Percentiles rank a stretch among this genome's conserved stretches.
Conservation (phyloP, 306 rosid species). For the Gynostemma pentaphyllum region DNA sequence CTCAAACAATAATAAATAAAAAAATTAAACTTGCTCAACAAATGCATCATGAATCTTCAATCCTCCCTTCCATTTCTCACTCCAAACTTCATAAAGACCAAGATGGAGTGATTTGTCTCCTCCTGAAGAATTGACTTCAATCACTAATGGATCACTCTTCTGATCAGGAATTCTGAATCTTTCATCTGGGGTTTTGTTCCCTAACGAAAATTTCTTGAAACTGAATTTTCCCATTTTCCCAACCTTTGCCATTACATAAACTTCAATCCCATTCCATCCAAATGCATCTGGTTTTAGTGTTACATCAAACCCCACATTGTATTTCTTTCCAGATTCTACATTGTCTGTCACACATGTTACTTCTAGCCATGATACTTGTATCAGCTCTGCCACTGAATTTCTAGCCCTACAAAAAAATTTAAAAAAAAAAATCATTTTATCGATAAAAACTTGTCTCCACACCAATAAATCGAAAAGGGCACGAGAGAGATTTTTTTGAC, state of each 20-base stretch:
- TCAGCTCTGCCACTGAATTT: slow-evolving; percentile 19
- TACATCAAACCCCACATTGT: slow-evolving; percentile 16
- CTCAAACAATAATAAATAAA: too few species aligned
- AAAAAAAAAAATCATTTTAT: too few species aligned
- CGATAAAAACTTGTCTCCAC: too few species aligned
- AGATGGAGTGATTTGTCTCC: neutral
- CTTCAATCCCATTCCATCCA: slow-evolving; percentile 42
- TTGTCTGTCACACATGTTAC: slow-evolving; percentile 19
- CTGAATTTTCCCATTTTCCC: slow-evolving; percentile 33
- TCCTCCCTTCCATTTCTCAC: slow-evolving; percentile 14
- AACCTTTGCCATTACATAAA: slow-evolving; percentile 9
- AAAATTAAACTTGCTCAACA: neutral
- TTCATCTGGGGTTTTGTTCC: neutral
- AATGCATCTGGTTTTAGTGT: slow-evolving; percentile 30
- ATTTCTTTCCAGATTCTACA: fast-evolving
- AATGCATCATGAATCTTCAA: slow-evolving; percentile 4
- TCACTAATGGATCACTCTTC: neutral
- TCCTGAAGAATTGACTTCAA: neutral
- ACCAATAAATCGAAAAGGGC: too few species aligned
- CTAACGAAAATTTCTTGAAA: neutral
- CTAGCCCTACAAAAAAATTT: neutral
- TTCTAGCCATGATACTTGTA: slow-evolving; percentile 80
- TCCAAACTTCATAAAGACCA: slow-evolving; percentile 16
- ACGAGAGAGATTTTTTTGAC: neutral
- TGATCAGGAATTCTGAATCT: neutral